Percentiles rank a stretch among this genome's conserved stretches.
These are phyloP conservation scores for Magnaporthiopsis rhizophila DNA, from an alignment of 2,329 filamentous ascomycete species.

Conservation along the genomic window DNA sequence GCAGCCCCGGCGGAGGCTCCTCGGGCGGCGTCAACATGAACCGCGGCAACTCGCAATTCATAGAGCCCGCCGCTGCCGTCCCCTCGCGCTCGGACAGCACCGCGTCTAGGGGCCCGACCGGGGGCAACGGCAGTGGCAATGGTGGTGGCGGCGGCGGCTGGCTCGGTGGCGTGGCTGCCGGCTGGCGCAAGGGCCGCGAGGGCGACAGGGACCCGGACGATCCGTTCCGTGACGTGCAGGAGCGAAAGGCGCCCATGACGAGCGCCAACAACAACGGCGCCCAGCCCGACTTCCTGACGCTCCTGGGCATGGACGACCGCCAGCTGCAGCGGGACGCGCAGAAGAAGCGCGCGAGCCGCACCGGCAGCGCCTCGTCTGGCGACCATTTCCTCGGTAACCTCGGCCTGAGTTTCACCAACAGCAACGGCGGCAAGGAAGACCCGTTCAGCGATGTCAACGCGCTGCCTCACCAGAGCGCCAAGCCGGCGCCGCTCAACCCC, in stretches of 20 bases:
- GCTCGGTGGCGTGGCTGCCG: conserved; percentile 35
- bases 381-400: conserved; percentile 33
- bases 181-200: conserved; percentile 20
- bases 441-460: conserved; percentile 43
- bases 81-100: conserved; percentile 12
- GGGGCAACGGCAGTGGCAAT: conserved; percentile 21
- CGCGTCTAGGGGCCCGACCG: conserved; percentile 20
- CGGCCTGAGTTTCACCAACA: conserved; percentile 24
- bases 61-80: conserved; percentile 19
- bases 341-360: conserved; percentile 23
- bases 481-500: conserved; percentile 33
- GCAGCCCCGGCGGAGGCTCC: conserved; percentile 22
- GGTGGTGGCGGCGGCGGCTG: conserved; percentile 23
- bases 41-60: conserved; percentile 45
- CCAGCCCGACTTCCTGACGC: conserved; percentile 36
- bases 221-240: conserved; percentile 19
- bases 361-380: conserved; percentile 24
- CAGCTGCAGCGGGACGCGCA: conserved; percentile 30
- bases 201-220: conserved; percentile 16
- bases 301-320: conserved; percentile 33
- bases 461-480: conserved; percentile 28
- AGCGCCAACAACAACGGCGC: conserved; percentile 3
- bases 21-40: conserved; percentile 39
- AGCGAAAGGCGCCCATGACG: conserved; percentile 16
- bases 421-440: conserved; percentile 19